These are phyloP conservation scores for Buddleja alternifolia DNA, from an alignment of 257 asterid species.

Conservation along the genomic window DNA sequence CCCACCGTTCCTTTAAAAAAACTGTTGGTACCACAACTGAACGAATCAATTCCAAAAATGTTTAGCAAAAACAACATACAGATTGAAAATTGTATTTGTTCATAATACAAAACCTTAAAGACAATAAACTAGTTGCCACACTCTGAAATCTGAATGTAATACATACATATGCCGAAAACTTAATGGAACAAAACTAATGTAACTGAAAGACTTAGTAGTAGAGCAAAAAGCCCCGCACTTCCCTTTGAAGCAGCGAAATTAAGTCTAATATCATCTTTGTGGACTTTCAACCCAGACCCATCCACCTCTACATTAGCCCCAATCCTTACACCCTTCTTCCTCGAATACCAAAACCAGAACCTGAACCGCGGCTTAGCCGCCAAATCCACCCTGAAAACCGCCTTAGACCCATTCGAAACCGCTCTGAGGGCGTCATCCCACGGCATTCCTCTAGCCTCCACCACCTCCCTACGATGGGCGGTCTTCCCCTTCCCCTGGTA, in stretches of 20 bases:
- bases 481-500: conserved; percentile 20
- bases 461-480: conserved; percentile 26
- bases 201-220: background rate
- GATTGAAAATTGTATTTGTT: no score
- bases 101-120: no score
- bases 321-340: conserved; percentile 14
- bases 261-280: background rate
- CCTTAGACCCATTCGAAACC: conserved; percentile 17
- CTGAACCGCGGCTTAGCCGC: conserved; percentile 26
- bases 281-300: conserved; percentile 21
- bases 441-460: conserved; percentile 24
- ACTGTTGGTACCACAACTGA: no score
- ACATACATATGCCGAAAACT: background rate
- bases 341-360: conserved; percentile 23
- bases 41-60: no score
- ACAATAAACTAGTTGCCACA: background rate
- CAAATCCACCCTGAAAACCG: conserved; percentile 31
- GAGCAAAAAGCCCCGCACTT: background rate
- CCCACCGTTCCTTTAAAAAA: no score
- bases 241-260: background rate
- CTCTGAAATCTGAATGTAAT: background rate
- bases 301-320: conserved; percentile 24
- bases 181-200: background rate
- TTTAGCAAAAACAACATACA: no score
- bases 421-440: conserved; percentile 21